Base-by-base conservation (phyloP, 495 filamentous ascomycete genomes). In the Xylaria venustula region DNA sequence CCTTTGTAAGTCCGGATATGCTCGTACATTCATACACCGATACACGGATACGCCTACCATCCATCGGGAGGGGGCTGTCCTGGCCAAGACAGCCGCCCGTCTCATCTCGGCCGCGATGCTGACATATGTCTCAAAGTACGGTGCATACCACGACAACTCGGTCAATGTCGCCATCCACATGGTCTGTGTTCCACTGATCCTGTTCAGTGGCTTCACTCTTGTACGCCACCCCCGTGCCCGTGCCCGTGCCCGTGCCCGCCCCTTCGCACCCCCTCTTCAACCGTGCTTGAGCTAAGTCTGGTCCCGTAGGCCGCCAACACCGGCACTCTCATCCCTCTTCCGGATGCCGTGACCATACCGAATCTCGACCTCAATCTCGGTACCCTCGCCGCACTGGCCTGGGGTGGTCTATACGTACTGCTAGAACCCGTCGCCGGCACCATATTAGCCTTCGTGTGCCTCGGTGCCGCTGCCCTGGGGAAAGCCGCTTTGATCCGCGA, bases 151-250 rank as follows among this genome's bases (percentile, higher is more conserved):
- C 73, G 88, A 90, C 72, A 88, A 97, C 75, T 79, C 85, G 8
- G 90, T 95, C 68, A 98, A 98, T 69, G 77, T 97, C 54, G 82
- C 83, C 22, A 97, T 98, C 65, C 94, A 98, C 72, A 88, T 97
- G 67, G 80, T 87, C 23, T 97, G 90, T 71, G 93, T 98, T 8
- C 94, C 94, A 1, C 68, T 90, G 34, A 84, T 98, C 41, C 77
- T 97, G 56, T 86, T 95, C 63, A 90, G 90, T 1, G 83, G 78
- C 2, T 88, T 97, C 63, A 80, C 92, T 42, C 70, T 97, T 63
- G 93, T 96, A 88, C 48, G 75, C 67, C 54, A 19, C 36, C 26
- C 48, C 40, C 49, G 30, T 32, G 36, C 9, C 28, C 37, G 7
- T 40, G 37, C 37, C 11, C 11, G 11, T 34, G 11, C 30, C 30